These are phyloP conservation scores for Cadophora malorum DNA, from an alignment of 2,329 filamentous ascomycete species.

Conservation along the genomic window DNA sequence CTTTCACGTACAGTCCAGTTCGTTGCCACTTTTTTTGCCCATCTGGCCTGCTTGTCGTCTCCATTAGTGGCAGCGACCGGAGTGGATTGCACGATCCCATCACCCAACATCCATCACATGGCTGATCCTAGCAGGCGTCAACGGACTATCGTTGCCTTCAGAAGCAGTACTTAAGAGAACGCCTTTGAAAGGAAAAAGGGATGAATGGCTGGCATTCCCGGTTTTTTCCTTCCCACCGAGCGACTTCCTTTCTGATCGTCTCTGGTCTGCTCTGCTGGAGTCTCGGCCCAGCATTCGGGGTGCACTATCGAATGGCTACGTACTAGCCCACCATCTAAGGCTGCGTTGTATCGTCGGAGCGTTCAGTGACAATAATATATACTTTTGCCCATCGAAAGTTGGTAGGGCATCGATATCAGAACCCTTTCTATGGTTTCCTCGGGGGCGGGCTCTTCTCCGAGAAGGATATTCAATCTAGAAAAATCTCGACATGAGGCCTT, in stretches of 20 bases:
- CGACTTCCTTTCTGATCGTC: not conserved
- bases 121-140: not conserved
- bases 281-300: constrained; percentile 1
- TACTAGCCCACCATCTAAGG: not conserved
- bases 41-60: not conserved
- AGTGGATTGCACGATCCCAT: not conserved
- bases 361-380: not conserved
- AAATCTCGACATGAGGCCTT: not conserved
- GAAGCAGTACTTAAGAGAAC: not conserved
- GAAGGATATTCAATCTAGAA: no score
- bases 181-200: not conserved
- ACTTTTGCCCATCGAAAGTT: not conserved
- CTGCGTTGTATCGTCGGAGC: not conserved
- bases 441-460: constrained; percentile 17
- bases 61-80: not conserved
- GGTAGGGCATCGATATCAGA: not conserved
- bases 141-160: not conserved
- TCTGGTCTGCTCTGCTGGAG: not conserved
- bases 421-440: constrained; percentile 1
- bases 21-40: not conserved
- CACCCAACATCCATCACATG: not conserved
- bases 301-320: constrained; percentile 5
- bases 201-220: not conserved
- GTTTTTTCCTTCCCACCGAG: not conserved
- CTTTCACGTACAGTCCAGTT: not conserved